Conservation (phyloP, 2,329 filamentous ascomycete species). For the Sporothrix luriei region DNA sequence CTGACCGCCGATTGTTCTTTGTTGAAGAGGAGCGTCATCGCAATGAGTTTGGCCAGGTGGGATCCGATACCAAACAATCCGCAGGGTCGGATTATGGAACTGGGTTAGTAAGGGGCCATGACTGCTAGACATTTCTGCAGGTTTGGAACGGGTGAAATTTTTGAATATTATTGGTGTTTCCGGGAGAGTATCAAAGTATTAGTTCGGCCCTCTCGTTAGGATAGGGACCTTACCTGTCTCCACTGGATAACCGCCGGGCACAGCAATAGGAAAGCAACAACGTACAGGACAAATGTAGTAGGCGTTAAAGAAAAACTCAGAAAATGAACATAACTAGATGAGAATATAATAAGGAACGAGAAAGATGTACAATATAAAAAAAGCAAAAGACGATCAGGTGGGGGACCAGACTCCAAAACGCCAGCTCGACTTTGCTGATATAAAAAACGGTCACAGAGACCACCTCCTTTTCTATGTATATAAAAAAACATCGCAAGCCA, state of each 20-base stretch:
- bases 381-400: constrained; percentile 22
- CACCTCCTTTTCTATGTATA: constrained; percentile 24
- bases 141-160: not conserved
- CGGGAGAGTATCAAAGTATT: not conserved
- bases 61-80: too few species aligned
- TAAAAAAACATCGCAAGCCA: constrained; percentile 2
- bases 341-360: not conserved
- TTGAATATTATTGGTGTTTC: not conserved
- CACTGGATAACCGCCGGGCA: not conserved
- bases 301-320: not conserved
- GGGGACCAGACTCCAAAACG: constrained; percentile 32
- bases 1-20: too few species aligned
- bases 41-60: too few species aligned
- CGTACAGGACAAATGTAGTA: constrained; percentile 4
- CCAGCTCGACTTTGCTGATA: constrained; percentile 29
- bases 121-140: too few species aligned
- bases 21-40: too few species aligned
- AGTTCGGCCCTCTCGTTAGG: not conserved
- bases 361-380: constrained; percentile 10
- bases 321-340: not conserved
- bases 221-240: not conserved
- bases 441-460: constrained; percentile 26
- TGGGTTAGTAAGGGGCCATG: too few species aligned
- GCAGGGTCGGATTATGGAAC: too few species aligned
- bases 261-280: not conserved